Evolutionary conservation across 2,329 filamentous ascomycete genomes (phyloP).

Genomic region (Exophiala bonariae): DNA sequence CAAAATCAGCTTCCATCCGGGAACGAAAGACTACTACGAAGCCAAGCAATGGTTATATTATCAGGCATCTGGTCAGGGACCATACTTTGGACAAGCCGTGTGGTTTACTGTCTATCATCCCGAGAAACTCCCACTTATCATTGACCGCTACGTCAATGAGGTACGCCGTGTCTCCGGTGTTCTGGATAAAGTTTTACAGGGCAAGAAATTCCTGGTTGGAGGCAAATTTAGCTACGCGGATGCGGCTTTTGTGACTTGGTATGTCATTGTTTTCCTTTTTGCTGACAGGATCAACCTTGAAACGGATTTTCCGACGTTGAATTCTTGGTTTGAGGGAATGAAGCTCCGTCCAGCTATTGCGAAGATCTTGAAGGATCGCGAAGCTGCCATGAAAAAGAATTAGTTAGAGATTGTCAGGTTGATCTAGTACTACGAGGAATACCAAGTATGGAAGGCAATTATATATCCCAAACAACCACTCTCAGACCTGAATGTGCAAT

Average conservation of each 20-base stretch:
- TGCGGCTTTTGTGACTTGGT: constrained; percentile 42
- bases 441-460: no score
- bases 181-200: constrained; percentile 40
- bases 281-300: no score
- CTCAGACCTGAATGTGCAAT: no score
- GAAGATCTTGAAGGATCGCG: no score
- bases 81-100: constrained; percentile 48
- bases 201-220: constrained; percentile 40
- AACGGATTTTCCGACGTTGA: no score
- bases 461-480: no score
- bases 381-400: no score
- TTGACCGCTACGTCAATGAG: constrained; percentile 48
- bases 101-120: constrained; percentile 45
- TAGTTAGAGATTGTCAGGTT: no score
- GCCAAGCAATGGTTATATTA: constrained; percentile 47
- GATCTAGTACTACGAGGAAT: no score
- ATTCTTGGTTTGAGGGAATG: no score
- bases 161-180: constrained; percentile 46
- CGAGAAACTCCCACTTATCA: constrained; percentile 43
- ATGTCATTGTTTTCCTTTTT: constrained; percentile 8
- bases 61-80: constrained; percentile 45
- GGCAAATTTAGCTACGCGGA: constrained; percentile 45
- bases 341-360: no score
- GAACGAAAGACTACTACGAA: constrained; percentile 36
- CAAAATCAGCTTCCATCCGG: constrained; percentile 35